Base-by-base conservation (phyloP, 306 rosid genomes). In the Quercus alba region DNA sequence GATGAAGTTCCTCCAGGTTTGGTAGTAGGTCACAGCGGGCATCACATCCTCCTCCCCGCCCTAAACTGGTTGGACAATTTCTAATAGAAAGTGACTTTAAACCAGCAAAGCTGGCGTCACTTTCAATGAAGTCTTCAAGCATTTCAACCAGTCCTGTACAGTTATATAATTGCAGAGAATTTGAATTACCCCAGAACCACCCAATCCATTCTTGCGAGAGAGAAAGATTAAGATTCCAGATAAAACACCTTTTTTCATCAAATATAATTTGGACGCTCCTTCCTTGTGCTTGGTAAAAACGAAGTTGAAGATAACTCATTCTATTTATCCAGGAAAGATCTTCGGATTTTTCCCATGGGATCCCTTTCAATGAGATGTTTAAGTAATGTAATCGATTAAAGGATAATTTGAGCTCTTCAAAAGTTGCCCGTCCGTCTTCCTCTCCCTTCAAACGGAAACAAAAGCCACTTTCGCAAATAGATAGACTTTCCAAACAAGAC, bases 1-100 rank as follows among this genome's bases (percentile, higher is more conserved):
- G 72, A 44, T n/a, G 62, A 66, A 78, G 59, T 44, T 78, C 62
- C 77, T 78, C 81, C 6, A 78, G 19, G 30, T 77, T 69, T 14
- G 81, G 81, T 15, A 77, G 67, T 28, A 77, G 49, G 46, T 77
- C 75, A 17, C 19, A 77, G 5, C 28, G 63, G 58, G 71, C 76
- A 1, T 77, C 76, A 58, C 70, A 57, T 25, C 76, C 81, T 70
- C 79, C 79, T 44, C 70, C 26, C 31, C 31, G 57, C 35, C 21
- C 6, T 25, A 79, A 46, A 63, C 6, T 58, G 18, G 13, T 15
- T 64, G 8, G 26, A 68, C 56, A 72, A 0, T 12, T 20, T 4
- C 5, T 12, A 44, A 79, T 79, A 17, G 74, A 30, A 14, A 72
- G 73, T n/a, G 82, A 72, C 62, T 73, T 79, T 28, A 61, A 62